Conservation (phyloP, 768 basidiomycete genomes). For the Kwoniella mangroviensis region DNA sequence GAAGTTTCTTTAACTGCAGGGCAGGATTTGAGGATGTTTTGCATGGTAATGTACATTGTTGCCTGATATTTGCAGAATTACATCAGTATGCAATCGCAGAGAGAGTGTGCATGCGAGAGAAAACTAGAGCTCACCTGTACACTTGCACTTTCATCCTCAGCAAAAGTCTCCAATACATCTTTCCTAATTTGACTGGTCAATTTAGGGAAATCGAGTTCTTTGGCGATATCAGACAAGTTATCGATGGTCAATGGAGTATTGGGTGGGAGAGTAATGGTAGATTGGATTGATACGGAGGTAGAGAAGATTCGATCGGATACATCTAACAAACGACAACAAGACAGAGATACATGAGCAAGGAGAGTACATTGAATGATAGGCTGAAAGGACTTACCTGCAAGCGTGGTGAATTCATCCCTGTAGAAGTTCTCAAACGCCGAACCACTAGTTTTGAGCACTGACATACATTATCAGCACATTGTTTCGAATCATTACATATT, state of each 20-base stretch:
- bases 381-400: conserved; percentile 60
- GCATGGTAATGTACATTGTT: conserved; percentile 86
- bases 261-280: conserved; percentile 64
- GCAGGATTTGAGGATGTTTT: conserved; percentile 72
- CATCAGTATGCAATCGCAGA: neutral
- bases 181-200: conserved; percentile 64
- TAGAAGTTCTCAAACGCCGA: conserved; percentile 81
- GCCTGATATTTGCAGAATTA: conserved; percentile 63
- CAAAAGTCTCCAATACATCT: conserved; percentile 79
- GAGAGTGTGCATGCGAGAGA: neutral
- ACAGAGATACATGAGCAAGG: neutral
- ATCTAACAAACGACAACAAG: conserved; percentile 50
- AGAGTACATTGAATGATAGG: neutral
- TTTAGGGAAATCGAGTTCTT: conserved; percentile 56
- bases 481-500: too few species aligned
- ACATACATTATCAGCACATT: conserved; percentile 11
- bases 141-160: conserved; percentile 84
- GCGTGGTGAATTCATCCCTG: conserved; percentile 80
- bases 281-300: conserved; percentile 78
- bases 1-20: conserved; percentile 65
- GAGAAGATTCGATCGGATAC: conserved; percentile 90
- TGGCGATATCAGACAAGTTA: conserved; percentile 54
- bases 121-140: conserved; percentile 70
- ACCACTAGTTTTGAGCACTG: conserved; percentile 85
- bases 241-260: conserved; percentile 51